Evolutionary conservation across 345 rosid genomes (phyloP).

Genomic region (Balakata baccata): DNA sequence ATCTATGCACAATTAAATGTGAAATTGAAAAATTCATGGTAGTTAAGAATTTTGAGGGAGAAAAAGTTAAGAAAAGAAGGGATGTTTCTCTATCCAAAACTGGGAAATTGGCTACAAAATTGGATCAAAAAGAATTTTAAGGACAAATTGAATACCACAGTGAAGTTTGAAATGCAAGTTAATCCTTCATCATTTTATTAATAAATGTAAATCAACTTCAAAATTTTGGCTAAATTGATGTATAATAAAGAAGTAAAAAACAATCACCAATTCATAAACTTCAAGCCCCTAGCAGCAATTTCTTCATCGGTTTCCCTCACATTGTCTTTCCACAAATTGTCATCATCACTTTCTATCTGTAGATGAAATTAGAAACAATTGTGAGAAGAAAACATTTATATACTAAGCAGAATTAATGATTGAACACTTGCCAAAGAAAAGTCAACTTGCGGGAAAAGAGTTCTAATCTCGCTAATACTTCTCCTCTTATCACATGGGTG

Average conservation of each 20-base stretch:
- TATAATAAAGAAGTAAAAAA: not conserved
- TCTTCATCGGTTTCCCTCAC: constrained; percentile 50
- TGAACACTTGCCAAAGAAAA: constrained; percentile 51
- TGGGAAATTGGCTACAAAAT: too few relatives aligned
- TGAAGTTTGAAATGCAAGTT: too few relatives aligned
- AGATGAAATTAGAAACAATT: not conserved
- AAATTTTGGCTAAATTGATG: too few relatives aligned
- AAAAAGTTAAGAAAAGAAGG: too few relatives aligned
- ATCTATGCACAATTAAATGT: too few relatives aligned
- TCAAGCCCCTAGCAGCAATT: constrained; percentile 54
- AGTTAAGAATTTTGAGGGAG: too few relatives aligned
- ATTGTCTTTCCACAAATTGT: constrained; percentile 50
- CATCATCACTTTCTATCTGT: constrained; percentile 74
- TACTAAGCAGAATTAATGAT: not conserved
- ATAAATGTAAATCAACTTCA: too few relatives aligned
- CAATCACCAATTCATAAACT: constrained; percentile 54
- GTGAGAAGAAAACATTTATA: not conserved
- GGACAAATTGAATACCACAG: too few relatives aligned
- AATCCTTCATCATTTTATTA: too few relatives aligned
- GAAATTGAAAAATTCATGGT: too few relatives aligned
- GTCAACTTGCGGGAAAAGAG: constrained; percentile 63
- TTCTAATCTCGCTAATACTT: constrained; percentile 46
- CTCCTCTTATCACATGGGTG: constrained; percentile 77
- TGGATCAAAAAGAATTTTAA: too few relatives aligned
- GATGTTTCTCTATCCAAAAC: too few relatives aligned